Base-by-base conservation (phyloP, 306 rosid species). In the Vicia faba region DNA sequence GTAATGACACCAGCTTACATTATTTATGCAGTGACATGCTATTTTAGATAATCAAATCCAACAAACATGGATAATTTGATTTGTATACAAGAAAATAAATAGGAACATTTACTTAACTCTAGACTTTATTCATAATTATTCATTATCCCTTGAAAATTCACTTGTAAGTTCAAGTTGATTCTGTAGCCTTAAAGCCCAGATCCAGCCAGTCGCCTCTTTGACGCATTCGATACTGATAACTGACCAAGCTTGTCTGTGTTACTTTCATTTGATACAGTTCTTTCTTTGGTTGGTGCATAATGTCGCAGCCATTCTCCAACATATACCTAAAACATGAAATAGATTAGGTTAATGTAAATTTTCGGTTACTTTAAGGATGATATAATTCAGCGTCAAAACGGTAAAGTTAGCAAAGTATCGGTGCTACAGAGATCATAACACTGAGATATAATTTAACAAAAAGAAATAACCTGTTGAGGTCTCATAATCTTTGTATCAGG, bases 401-500 rank as follows among this genome's bases (percentile, higher is more conserved):
- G 26, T 68, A 48, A 14, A 48, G 16, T 16, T 10, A 49, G 64
- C 41, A 16, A 61, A 61, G 38, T 33, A 2, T 33, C 38, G 9
- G 9, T 33, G 38, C 38, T 7, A 33, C 9, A 33, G 2, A 33
- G 38, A 25, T 25, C 3, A 25, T 25, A 25, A 25, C 8, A 33
- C 2, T 1, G 2, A 33, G 38, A 33, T 33, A 33, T 33, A 33
- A 33, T 33, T 66, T 54, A 4, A 69, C 20, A 14, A 14, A 11
- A 73, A 65, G 45, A 81, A 76, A 74, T 57, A 69, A 88, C 97
- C 97, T 88, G 89, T 55, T 85, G 95, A 10, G 96, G 97, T 76
- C 97, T 85, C 87, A 91, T 91, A 51, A 91, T 91, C 85, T 86
- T 91, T 13, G 95, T 91, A 74, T 91, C 96, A 5, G 96, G 91